Conservation (phyloP, 192 early-diverging fungal species). For the Umbelopsis sp. region DNA sequence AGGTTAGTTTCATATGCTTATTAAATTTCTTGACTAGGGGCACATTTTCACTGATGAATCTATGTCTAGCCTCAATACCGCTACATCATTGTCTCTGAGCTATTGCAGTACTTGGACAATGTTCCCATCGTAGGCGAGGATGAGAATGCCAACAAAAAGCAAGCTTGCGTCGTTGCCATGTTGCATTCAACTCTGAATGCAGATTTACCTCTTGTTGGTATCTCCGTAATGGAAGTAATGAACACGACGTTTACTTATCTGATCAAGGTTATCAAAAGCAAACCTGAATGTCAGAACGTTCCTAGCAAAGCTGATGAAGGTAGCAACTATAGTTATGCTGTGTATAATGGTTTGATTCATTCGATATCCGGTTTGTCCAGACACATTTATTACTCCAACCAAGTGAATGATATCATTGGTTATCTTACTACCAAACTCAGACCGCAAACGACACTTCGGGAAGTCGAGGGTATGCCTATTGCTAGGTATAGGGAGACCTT, state of each 20-base stretch:
- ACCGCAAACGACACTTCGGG: slow-evolving; percentile 17
- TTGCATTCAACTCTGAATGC: slow-evolving; percentile 47
- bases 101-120: slow-evolving; percentile 45
- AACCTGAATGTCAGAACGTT: neutral
- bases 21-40: neutral
- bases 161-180: slow-evolving; percentile 48
- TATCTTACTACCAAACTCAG: slow-evolving; percentile 49
- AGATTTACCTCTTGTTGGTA: slow-evolving; percentile 47
- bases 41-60: neutral
- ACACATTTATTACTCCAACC: slow-evolving; percentile 60
- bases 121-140: slow-evolving; percentile 16
- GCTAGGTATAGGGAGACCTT: slow-evolving; percentile 42
- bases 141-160: slow-evolving; percentile 32
- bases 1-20: slow-evolving; percentile 23
- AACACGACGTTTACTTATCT: slow-evolving; percentile 46
- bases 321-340: slow-evolving; percentile 16
- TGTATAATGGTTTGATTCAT: slow-evolving; percentile 28
- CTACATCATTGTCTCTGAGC: slow-evolving; percentile 51
- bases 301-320: neutral
- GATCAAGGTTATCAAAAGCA: slow-evolving; percentile 34
- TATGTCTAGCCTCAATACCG: slow-evolving; percentile 48
- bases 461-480: slow-evolving; percentile 46
- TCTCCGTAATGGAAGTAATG: slow-evolving; percentile 57
- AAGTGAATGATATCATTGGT: slow-evolving; percentile 57
- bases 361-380: slow-evolving; percentile 48